Conservation (phyloP, 306 rosid species). For the Vigna trinervia region DNA sequence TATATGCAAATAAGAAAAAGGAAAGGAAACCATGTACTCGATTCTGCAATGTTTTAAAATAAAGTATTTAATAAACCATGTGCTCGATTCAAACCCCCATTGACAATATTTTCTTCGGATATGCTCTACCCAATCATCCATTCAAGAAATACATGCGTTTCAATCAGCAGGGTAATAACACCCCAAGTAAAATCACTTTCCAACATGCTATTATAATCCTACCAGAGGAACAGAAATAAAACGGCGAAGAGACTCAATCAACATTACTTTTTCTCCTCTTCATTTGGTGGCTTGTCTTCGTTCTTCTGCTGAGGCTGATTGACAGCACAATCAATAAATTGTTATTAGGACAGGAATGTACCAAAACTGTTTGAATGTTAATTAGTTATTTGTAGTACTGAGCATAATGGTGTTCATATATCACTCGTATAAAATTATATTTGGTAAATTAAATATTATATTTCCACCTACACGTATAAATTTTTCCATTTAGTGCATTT, state of each 20-base stretch:
- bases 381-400: neutral
- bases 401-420: constrained; percentile 1
- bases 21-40: neutral
- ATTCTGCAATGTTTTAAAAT: constrained; percentile 22
- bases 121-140: constrained; percentile 21
- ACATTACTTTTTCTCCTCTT: constrained; percentile 64
- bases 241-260: constrained; percentile 4
- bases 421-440: neutral
- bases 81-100: constrained; percentile 8
- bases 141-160: constrained; percentile 21
- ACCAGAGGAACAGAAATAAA: constrained; percentile 30
- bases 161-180: constrained; percentile 25
- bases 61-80: constrained; percentile 2
- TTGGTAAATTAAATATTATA: neutral
- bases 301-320: constrained; percentile 66
- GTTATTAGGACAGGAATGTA: constrained; percentile 9
- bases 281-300: constrained; percentile 70
- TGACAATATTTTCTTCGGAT: constrained; percentile 16
- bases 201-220: constrained; percentile 37
- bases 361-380: constrained; percentile 23
- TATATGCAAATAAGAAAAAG: neutral
- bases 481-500: neutral
- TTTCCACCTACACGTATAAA: constrained; percentile 17
- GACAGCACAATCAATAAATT: constrained; percentile 39
- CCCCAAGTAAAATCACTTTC: constrained; percentile 36